Evolutionary conservation across 148 eudicot species (phyloP), one percentile per base, ranked within the genome.

Genomic region (Polygonum aviculare): DNA sequence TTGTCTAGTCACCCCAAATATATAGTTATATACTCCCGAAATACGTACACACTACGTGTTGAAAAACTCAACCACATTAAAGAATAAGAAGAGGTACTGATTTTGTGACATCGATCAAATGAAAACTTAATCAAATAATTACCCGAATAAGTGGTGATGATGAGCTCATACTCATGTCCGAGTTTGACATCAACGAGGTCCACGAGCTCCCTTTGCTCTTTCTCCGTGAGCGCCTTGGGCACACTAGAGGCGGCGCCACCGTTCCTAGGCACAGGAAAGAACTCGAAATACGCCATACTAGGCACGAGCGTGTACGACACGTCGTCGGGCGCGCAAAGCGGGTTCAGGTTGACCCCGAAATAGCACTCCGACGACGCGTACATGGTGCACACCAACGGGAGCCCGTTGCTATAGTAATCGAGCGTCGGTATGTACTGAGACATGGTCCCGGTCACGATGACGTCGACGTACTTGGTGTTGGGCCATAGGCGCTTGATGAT

Each of bases 71-170:
- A 44, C 47, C 47, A 44, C 9, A 44, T 44, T 6, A 44, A 44
- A 44, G 2, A 44, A 7, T 5, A 44, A 44, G 9, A 44, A 44
- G 9, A 44, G 5, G 47, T 6, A 6, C 47, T 44, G 10, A 44
- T 6, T 44, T 44, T 6, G 11, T 44, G 9, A 44, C 47, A 44
- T 44, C 47, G 47, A 44, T 44, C 47, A 44, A 7, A 6, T 44
- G 10, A 44, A 44, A 44, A 6, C 2, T 44, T 7, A 44, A 39
- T 70, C 19, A 38, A 51, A 18, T 45, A 45, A 55, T 76, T 86
- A 91, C 97, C 97, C 8, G 97, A 82, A 76, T 86, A 91, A 7
- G 97, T 91, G 75, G 97, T 91, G 81, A 91, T 87, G 44, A 91
- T 86, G 22, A 91, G 88, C 81, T 91, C 97, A 19, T 91, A 91